Evolutionary conservation across 495 filamentous ascomycete species (phyloP).

Genomic region (Penicillium diatomitis): DNA sequence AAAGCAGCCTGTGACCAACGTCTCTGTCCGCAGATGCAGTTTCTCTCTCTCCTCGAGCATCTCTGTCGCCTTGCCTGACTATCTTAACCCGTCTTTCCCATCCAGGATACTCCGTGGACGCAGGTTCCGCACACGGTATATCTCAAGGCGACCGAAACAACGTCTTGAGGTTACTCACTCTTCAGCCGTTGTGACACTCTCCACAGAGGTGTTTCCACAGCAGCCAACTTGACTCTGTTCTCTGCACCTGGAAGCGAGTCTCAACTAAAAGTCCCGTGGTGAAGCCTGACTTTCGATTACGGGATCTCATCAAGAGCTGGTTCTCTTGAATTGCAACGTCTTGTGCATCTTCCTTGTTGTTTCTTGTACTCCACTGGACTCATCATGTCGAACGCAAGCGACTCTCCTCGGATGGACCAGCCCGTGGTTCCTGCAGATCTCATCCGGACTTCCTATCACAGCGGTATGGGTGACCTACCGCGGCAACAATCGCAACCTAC

Average conservation of each 20-base stretch:
- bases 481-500: conserved; percentile 12
- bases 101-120: conserved; percentile 20
- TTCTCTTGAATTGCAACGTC: conserved; percentile 19
- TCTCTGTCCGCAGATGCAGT: conserved; percentile 1
- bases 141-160: conserved; percentile 13
- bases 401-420: conserved; percentile 26
- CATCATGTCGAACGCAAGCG: conserved; percentile 20
- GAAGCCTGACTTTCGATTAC: neutral
- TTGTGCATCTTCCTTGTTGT: conserved; percentile 2
- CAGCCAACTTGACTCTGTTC: conserved; percentile 8
- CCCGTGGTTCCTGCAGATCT: conserved; percentile 27
- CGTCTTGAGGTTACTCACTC: conserved; percentile 5
- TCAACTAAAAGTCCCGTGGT: neutral
- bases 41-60: conserved; percentile 10
- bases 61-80: conserved; percentile 7
- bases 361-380: neutral
- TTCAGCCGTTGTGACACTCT: conserved; percentile 14
- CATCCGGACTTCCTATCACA: conserved; percentile 21
- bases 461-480: conserved; percentile 20
- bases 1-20: conserved; percentile 15
- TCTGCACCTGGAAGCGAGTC: conserved; percentile 1
- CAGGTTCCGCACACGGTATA: conserved; percentile 26
- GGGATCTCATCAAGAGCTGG: conserved; percentile 25
- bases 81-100: conserved; percentile 7
- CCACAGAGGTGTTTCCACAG: conserved; percentile 6